Evolutionary conservation across 2,329 filamentous ascomycete species (phyloP).

Genomic region (Domatiomyces globalis): DNA sequence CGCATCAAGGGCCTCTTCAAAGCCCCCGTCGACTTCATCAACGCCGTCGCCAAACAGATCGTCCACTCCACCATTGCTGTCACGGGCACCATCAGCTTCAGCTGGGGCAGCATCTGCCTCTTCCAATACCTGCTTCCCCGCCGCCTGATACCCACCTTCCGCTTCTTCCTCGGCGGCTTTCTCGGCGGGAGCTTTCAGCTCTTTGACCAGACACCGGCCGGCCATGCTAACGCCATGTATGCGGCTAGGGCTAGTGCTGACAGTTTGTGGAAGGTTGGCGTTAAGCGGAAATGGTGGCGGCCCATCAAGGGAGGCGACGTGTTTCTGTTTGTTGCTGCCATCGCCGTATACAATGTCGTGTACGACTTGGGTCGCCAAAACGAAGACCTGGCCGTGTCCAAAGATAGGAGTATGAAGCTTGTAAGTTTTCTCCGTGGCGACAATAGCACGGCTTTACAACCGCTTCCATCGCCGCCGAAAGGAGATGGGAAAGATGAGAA

Average conservation of each 20-base stretch:
- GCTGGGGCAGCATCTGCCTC: conserved; percentile 81
- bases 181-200: conserved; percentile 75
- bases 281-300: conserved; percentile 78
- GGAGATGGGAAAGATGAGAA: background rate
- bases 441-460: conserved; percentile 19
- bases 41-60: conserved; percentile 51
- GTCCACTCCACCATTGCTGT: conserved; percentile 64
- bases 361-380: conserved; percentile 11
- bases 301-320: conserved; percentile 73
- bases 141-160: conserved; percentile 59
- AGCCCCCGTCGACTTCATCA: conserved; percentile 53
- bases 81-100: conserved; percentile 69
- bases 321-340: conserved; percentile 62
- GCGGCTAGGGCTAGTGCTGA: conserved; percentile 65
- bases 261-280: conserved; percentile 81
- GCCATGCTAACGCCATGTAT: conserved; percentile 59
- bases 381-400: conserved; percentile 3
- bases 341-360: conserved; percentile 37
- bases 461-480: conserved; percentile 49
- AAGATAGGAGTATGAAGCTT: conserved; percentile 24
- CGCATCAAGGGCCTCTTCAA: conserved; percentile 54
- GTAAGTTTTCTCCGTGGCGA: conserved; percentile 17
- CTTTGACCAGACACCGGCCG: conserved; percentile 42
- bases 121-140: conserved; percentile 69
- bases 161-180: conserved; percentile 82